Evolutionary conservation across 805 yeast genomes (phyloP), one percentile per base, ranked within the genome.

Genomic region (Scheffersomyces amazonensis): DNA sequence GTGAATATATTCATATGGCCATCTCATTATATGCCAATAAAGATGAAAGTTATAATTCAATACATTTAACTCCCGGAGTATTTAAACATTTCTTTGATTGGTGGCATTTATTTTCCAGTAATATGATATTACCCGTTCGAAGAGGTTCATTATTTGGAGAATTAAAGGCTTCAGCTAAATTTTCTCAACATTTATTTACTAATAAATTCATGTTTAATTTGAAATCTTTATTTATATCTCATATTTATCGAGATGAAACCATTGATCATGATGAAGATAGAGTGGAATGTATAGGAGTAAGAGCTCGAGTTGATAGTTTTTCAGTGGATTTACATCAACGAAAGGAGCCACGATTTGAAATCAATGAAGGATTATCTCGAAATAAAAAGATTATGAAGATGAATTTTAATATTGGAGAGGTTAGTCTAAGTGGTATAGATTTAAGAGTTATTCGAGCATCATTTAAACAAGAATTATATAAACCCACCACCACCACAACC

Each of bases 71-170:
- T 2, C 96, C 96, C 1, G 67, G 66, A 4, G 74, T 81, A 0
- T 70, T 91, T 47, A 55, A 64, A 6, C 84, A 80, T 42, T 89
- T 93, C 63, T 80, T 79, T 52, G 54, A 60, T 4, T 93, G 98
- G 98, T 90, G 96, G 96, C 62, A 64, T 23, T 73, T 86, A 47
- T 91, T 91, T 59, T 75, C 83, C n/a, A 83, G 91, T 18, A 81
- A 83, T 39, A 71, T 84, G 48, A 79, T 88, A 36, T 66, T 90
- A 16, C 96, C 98, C 0, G 75, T 88, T 12, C 74, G 95, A 36
- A 71, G 76, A 32, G 97, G 98, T 0, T 58, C 63, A 1, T 54
- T 93, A 17, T 91, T 87, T 65, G 80, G 79, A 0, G 76, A 76
- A 16, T 54, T 62, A 5, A 70, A 70, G 37, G 59, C 72, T 21